Evolutionary conservation across 139 green algal genomes (phyloP), one percentile per base, ranked within the genome.

Genomic region (Spirogloea muscicola): DNA sequence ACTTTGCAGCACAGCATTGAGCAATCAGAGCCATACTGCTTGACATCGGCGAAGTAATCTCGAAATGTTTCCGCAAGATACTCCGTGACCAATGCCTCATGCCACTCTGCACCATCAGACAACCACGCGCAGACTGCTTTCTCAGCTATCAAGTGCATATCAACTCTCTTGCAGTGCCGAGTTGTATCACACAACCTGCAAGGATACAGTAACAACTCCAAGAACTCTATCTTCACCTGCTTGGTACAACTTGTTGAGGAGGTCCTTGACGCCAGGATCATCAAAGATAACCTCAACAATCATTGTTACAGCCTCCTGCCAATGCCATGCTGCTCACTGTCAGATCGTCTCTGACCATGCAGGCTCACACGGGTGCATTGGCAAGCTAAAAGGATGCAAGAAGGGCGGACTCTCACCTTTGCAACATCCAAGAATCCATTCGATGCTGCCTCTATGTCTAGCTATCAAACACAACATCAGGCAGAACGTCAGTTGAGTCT

Each of bases 71-170:
- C 91, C 41, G 95, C 62, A 34, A 86, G 48, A 27, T 66, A 38
- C 7, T 84, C 73, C 38, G 88, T 81, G 62, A 96, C 79, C 34
- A 43, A 31, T 18, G 51, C 84, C 39, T 92, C 85, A 69, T 93
- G 85, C 79, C 87, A 96, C n/a, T 87, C 79, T 89, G 83, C 51
- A 74, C n/a, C n/a, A n/a, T n/a, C n/a, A n/a, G n/a, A n/a, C n/a
- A n/a, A n/a, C n/a, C n/a, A n/a, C n/a, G n/a, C n/a, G n/a, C n/a
- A n/a, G n/a, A n/a, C n/a, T n/a, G n/a, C n/a, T n/a, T n/a, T n/a
- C n/a, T n/a, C n/a, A n/a, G n/a, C n/a, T n/a, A n/a, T n/a, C n/a
- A n/a, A n/a, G n/a, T n/a, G n/a, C n/a, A n/a, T n/a, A n/a, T n/a
- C n/a, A n/a, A n/a, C n/a, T n/a, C n/a, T n/a, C n/a, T n/a, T n/a